Percentiles rank a stretch among this genome's conserved stretches.
These are phyloP conservation scores for Exserohilum turcica DNA, from an alignment of 2,329 filamentous ascomycete species.

Conservation along the genomic window DNA sequence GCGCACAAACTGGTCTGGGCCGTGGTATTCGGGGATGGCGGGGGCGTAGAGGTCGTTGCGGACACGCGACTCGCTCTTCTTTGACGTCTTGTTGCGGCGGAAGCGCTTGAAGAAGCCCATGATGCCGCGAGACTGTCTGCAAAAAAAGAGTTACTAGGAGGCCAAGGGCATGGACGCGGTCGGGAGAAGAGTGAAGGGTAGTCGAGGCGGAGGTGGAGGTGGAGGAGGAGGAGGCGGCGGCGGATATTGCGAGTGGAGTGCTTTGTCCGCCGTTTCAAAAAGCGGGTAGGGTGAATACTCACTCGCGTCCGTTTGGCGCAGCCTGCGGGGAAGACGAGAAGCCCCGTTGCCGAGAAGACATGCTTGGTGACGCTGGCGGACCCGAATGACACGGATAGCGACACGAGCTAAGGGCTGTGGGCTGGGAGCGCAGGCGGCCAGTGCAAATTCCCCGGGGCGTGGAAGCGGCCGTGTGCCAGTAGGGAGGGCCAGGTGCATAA, in stretches of 20 bases:
- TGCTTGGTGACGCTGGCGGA: constrained; percentile 18
- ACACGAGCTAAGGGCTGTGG: no score
- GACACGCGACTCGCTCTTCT: constrained; percentile 41
- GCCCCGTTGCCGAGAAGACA: constrained; percentile 36
- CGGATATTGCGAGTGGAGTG: constrained; percentile 15
- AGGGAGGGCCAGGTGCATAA: constrained; percentile 9
- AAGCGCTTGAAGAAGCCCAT: constrained; percentile 60
- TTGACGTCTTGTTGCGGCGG: constrained; percentile 51
- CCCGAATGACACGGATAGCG: constrained; percentile 9
- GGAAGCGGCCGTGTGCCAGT: constrained; percentile 2
- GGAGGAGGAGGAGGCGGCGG: no score
- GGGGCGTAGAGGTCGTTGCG: constrained; percentile 40
- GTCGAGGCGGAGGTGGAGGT: constrained; percentile 10
- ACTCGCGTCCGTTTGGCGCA: constrained; percentile 29
- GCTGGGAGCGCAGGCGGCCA: constrained; percentile 5
- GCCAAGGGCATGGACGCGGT: constrained; percentile 17
- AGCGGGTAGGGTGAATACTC: constrained; percentile 23
- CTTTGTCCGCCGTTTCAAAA: constrained; percentile 15
- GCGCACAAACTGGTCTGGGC: constrained; percentile 51
- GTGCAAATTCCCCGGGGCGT: constrained; percentile 5
- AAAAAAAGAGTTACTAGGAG: constrained; percentile 18
- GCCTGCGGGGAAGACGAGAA: constrained; percentile 34
- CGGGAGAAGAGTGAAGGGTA: constrained; percentile 21
- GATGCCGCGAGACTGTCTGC: constrained; percentile 40
- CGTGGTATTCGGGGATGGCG: constrained; percentile 36